A percentile compares a stretch with the other conserved stretches of the same genome.
These are phyloP conservation scores for Apiospora phragmitis DNA, from an alignment of 2,329 filamentous ascomycete species.

Conservation along the genomic window DNA sequence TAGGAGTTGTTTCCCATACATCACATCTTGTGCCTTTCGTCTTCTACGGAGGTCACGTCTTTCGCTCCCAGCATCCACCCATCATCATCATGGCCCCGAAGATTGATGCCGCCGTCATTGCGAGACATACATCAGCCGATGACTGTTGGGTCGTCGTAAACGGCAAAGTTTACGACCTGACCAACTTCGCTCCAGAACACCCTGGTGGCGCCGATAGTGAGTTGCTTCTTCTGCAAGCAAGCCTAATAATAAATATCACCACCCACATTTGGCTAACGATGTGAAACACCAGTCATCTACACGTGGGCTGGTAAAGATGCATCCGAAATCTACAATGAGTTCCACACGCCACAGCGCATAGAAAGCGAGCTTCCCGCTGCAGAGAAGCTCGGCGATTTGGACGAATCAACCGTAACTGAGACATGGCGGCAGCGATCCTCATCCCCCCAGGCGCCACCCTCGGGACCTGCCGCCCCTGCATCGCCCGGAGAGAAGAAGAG, in stretches of 20 bases:
- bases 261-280: neutral
- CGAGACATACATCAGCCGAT: conserved; percentile 12
- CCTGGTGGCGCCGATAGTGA: conserved; percentile 17
- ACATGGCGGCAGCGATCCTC: conserved; percentile 39
- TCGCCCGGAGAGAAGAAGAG: neutral
- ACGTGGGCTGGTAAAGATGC: conserved; percentile 55
- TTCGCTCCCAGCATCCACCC: neutral
- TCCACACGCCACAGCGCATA: conserved; percentile 48
- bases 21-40: neutral
- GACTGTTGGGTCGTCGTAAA: conserved; percentile 19
- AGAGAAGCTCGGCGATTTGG: conserved; percentile 51
- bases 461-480: neutral
- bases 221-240: neutral
- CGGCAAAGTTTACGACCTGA: conserved; percentile 17
- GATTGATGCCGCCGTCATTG: conserved; percentile 12
- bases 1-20: neutral
- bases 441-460: neutral
- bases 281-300: neutral
- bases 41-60: neutral
- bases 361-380: conserved; percentile 42
- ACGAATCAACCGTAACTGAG: conserved; percentile 46
- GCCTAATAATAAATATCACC: neutral
- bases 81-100: neutral
- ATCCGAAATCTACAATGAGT: conserved; percentile 51
- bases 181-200: conserved; percentile 17